Conservation (phyloP, 2,329 filamentous ascomycete species). For the Plectosphaerella cucumerina region DNA sequence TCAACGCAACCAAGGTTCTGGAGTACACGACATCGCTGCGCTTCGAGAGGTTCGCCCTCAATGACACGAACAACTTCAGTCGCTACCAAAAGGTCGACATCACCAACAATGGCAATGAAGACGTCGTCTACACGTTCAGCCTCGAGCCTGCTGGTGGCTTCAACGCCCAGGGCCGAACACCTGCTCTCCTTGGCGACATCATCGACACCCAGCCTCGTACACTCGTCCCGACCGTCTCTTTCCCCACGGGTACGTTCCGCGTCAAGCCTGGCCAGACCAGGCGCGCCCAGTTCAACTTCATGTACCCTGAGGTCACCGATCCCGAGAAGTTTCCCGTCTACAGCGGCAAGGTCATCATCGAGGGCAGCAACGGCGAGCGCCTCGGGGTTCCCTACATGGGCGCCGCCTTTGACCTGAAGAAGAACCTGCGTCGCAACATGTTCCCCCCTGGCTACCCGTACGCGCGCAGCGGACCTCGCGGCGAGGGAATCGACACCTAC, state of each 20-base stretch:
- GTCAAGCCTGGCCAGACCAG: constrained; percentile 8
- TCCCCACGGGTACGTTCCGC: constrained; percentile 1
- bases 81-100: constrained; percentile 19
- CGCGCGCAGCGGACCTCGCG: constrained; percentile 4
- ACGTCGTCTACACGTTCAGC: constrained; percentile 25
- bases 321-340: constrained; percentile 26
- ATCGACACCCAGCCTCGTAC: constrained; percentile 5
- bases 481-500: constrained; percentile 5
- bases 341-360: constrained; percentile 27
- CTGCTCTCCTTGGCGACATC: constrained; percentile 3
- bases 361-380: constrained; percentile 23
- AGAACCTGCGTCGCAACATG: constrained; percentile 5
- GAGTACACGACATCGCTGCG: constrained; percentile 29
- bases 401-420: constrained; percentile 8
- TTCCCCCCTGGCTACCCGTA: constrained; percentile 5
- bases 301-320: constrained; percentile 16
- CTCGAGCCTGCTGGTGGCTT: constrained; percentile 27
- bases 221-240: neutral
- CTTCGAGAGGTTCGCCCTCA: constrained; percentile 35
- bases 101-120: constrained; percentile 28
- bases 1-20: constrained; percentile 37
- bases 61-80: constrained; percentile 36
- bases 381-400: constrained; percentile 25
- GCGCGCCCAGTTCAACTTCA: constrained; percentile 18
- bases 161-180: constrained; percentile 22